These are phyloP conservation scores for Linnemannia schmuckeri DNA, from an alignment of 192 early-diverging fungal species.

Conservation along the genomic window DNA sequence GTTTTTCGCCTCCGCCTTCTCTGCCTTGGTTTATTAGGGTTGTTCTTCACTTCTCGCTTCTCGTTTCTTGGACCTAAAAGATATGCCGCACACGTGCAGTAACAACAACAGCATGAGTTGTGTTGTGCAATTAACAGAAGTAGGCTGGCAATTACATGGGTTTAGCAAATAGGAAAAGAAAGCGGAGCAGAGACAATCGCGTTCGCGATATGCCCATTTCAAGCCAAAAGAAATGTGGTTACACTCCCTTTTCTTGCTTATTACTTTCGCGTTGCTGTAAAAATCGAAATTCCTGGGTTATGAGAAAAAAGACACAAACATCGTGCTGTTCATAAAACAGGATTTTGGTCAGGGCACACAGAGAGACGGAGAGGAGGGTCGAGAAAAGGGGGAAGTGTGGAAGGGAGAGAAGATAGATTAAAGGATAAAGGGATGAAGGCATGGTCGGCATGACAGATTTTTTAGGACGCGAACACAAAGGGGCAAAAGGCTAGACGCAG, in stretches of 20 bases:
- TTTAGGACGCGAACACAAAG: not conserved
- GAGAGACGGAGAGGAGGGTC: not conserved
- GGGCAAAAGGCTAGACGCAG: not conserved
- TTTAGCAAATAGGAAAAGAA: not conserved
- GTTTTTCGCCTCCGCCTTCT: not conserved
- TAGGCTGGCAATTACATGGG: not conserved
- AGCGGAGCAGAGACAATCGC: not conserved
- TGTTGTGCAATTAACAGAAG: not conserved
- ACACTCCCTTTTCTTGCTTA: too few species aligned
- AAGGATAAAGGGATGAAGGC: not conserved
- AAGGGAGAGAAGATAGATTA: not conserved
- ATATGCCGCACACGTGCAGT: not conserved
- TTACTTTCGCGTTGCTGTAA: too few species aligned
- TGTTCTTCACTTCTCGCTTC: not conserved
- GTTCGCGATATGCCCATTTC: too few species aligned
- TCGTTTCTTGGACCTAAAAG: too few species aligned
- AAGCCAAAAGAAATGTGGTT: too few species aligned
- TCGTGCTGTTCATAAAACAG: too few species aligned
- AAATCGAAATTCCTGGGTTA: too few species aligned
- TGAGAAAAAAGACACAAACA: too few species aligned
- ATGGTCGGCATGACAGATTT: not conserved
- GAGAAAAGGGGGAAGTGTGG: not conserved
- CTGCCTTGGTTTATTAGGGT: not conserved
- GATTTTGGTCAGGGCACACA: not conserved
- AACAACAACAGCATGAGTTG: too few species aligned